phyloP scores from a whole-genome alignment of 768 basidiomycete genomes.

The Leccinellum albellum region DNA sequence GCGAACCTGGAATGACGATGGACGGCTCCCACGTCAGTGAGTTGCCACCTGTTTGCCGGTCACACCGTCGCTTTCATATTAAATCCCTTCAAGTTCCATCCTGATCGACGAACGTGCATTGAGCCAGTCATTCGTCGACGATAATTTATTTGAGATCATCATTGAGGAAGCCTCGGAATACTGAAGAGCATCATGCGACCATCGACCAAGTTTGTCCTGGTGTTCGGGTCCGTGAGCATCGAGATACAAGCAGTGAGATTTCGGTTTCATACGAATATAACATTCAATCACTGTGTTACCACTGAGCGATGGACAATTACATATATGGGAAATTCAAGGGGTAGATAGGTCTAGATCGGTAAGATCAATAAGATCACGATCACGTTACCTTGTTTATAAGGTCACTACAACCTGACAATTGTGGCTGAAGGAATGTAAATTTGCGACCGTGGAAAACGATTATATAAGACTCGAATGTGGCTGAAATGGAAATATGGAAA shows the following conservation, averaged over 20 bases:
- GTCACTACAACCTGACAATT: too few species aligned
- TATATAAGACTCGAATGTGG: too few species aligned
- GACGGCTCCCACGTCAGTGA: background rate
- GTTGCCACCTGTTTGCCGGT: background rate
- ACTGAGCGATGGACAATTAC: background rate
- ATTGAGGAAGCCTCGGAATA: conserved; percentile 10
- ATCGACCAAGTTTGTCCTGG: background rate
- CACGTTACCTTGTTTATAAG: too few species aligned
- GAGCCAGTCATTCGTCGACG: conserved; percentile 4
- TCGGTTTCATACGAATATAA: background rate
- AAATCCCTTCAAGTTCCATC: background rate
- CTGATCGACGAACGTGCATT: background rate
- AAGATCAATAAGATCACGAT: conserved; percentile 2
- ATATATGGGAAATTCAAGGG: background rate
- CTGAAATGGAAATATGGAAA: too few species aligned
- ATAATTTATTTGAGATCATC: conserved; percentile 1
- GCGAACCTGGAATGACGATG: background rate
- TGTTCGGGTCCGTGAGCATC: background rate
- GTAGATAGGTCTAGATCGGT: conserved; percentile 1
- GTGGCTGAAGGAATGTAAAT: too few species aligned
- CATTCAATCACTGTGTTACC: background rate
- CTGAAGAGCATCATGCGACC: conserved; percentile 13
- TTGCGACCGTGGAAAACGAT: too few species aligned
- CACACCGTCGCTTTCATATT: background rate
- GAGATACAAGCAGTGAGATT: background rate